A percentile compares a stretch with the other conserved stretches of the same genome.
Evolutionary conservation across 306 rosid species (phyloP).

Genomic region (Citrullus mucosospermus): DNA sequence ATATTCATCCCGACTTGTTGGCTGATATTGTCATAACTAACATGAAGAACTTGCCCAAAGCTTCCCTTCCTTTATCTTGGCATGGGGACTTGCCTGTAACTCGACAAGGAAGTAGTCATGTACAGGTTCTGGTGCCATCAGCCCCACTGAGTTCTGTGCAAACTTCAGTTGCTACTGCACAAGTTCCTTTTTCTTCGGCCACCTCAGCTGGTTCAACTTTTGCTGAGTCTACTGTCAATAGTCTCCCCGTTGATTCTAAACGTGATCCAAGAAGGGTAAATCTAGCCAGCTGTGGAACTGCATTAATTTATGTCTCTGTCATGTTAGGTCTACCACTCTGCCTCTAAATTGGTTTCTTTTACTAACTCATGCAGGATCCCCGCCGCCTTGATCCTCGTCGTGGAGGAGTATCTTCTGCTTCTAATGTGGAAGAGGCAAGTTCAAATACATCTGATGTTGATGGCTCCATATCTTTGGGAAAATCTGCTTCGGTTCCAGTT

Average conservation of each 20-base stretch:
- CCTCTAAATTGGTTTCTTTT: background rate
- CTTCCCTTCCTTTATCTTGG: constrained; percentile 55
- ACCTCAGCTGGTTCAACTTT: constrained; percentile 30
- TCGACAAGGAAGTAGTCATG: constrained; percentile 37
- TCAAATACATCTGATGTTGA: constrained; percentile 39
- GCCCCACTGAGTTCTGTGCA: constrained; percentile 44
- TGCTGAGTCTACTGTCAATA: constrained; percentile 39
- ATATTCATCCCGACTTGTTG: constrained; percentile 89
- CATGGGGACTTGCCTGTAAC: constrained; percentile 42
- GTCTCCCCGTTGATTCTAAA: constrained; percentile 59
- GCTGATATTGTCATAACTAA: constrained; percentile 95
- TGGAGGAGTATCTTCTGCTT: constrained; percentile 25
- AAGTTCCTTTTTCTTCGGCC: constrained; percentile 33
- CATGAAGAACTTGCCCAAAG: constrained; percentile 88
- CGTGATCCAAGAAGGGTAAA: constrained; percentile 95
- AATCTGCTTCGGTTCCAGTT: constrained; percentile 35
- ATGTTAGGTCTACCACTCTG: background rate
- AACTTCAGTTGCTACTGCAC: constrained; percentile 39
- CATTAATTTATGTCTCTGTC: background rate
- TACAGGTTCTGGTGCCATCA: constrained; percentile 32
- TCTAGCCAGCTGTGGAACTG: background rate
- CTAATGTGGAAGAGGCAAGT: constrained; percentile 39
- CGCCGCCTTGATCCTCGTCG: constrained; percentile 97
- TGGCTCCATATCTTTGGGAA: constrained; percentile 32
- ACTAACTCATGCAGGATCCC: constrained; percentile 64